phyloP scores from a whole-genome alignment of 2,329 filamentous ascomycete genomes.

The Cladophialophora exuberans region DNA sequence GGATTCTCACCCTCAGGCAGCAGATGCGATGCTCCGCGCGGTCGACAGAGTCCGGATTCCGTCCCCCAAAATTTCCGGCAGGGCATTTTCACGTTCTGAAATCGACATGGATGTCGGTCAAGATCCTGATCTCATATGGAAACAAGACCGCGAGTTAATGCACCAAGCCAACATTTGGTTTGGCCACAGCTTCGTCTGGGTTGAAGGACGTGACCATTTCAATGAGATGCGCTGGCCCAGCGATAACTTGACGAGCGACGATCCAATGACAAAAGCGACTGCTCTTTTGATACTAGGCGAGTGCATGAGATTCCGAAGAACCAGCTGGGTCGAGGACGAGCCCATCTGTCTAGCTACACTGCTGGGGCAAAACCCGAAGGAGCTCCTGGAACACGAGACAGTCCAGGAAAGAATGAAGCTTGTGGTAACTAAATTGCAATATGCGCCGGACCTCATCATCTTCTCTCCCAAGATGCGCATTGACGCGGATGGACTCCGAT shows the following conservation, averaged over 20 bases:
- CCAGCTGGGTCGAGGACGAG: not conserved
- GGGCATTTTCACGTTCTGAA: not conserved
- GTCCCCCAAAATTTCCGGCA: not conserved
- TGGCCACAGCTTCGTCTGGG: not conserved
- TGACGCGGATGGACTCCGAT: not conserved
- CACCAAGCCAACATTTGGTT: not conserved
- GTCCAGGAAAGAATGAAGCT: not conserved
- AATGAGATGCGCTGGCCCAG: not conserved
- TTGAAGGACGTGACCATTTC: not conserved
- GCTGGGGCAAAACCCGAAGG: not conserved
- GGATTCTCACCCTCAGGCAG: not conserved
- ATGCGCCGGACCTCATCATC: not conserved
- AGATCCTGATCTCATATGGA: not conserved
- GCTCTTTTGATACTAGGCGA: not conserved
- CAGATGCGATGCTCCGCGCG: not conserved
- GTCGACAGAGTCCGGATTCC: not conserved
- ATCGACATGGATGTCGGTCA: not conserved
- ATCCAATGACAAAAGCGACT: not conserved
- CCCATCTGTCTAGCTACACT: not conserved
- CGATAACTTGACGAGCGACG: not conserved
- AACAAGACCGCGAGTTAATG: not conserved
- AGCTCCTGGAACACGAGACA: slow-evolving; percentile 20
- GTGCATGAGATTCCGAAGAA: not conserved
- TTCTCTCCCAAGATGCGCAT: not conserved
- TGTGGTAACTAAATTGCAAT: not conserved